Evolutionary conservation across 2,329 filamentous ascomycete genomes (phyloP).

Genomic region (Apiospora rasikravindrae): DNA sequence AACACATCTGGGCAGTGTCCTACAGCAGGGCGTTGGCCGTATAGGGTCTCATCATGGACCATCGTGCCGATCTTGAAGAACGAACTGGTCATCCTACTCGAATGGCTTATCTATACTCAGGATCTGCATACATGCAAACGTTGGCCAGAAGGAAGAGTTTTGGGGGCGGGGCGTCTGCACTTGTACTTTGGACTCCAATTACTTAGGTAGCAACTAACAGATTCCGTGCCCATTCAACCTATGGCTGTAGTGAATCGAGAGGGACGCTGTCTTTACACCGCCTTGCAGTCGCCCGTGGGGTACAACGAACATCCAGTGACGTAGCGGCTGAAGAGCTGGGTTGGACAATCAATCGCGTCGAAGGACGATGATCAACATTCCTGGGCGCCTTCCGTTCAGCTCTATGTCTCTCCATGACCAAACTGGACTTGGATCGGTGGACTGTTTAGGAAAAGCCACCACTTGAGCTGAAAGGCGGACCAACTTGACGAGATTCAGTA

Average conservation of each 20-base stretch:
- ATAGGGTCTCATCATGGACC: neutral
- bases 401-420: too few relatives aligned
- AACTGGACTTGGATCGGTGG: neutral
- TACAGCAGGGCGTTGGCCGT: neutral
- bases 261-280: neutral
- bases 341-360: neutral
- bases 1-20: neutral
- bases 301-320: neutral
- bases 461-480: neutral
- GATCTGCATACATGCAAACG: neutral
- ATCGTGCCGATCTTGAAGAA: neutral
- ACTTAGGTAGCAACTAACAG: neutral
- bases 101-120: neutral
- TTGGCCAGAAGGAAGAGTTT: too few relatives aligned
- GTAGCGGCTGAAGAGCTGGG: constrained; percentile 20
- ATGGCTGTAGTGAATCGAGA: neutral
- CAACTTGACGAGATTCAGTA: neutral
- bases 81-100: neutral
- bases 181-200: neutral
- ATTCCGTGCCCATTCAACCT: neutral
- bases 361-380: constrained; percentile 16
- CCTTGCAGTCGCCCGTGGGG: neutral
- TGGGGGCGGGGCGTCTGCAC: too few relatives aligned
- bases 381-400: neutral
- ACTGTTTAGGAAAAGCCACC: neutral